Conservation (phyloP, 2,329 filamentous ascomycete genomes). For the Cladosporium sphaerospermum region DNA sequence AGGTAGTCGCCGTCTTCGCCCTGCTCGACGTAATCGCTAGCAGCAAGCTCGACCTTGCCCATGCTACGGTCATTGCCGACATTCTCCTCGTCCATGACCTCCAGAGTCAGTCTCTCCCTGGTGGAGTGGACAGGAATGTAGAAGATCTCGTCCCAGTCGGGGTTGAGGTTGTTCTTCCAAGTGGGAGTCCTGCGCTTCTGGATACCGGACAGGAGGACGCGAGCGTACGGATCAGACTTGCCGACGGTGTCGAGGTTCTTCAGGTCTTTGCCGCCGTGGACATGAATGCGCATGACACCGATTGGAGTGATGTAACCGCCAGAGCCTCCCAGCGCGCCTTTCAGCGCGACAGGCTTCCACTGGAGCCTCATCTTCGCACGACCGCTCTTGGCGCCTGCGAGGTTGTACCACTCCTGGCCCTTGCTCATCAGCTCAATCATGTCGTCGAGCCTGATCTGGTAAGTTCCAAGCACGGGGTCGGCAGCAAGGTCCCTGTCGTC, state of each 20-base stretch:
- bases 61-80: slow-evolving; percentile 85
- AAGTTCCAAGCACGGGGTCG: slow-evolving; percentile 81
- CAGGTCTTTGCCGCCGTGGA: slow-evolving; percentile 73
- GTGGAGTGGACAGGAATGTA: slow-evolving; percentile 85
- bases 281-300: slow-evolving; percentile 90
- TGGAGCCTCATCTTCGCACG: slow-evolving; percentile 85
- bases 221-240: slow-evolving; percentile 92
- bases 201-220: slow-evolving; percentile 81
- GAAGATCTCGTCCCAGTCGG: slow-evolving; percentile 90
- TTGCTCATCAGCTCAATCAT: slow-evolving; percentile 86
- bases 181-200: slow-evolving; percentile 90
- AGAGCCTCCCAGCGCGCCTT: slow-evolving; percentile 67
- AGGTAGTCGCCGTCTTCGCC: slow-evolving; percentile 75
- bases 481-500: slow-evolving; percentile 81
- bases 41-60: slow-evolving; percentile 70
- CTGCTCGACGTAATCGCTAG: slow-evolving; percentile 72
- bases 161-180: slow-evolving; percentile 91
- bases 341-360: slow-evolving; percentile 90
- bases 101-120: slow-evolving; percentile 76
- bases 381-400: slow-evolving; percentile 73
- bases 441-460: slow-evolving; percentile 92
- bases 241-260: slow-evolving; percentile 92
- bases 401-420: slow-evolving; percentile 93
- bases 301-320: slow-evolving; percentile 90
- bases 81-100: slow-evolving; percentile 95